These are phyloP conservation scores for Lactarius hengduanensis DNA, from an alignment of 768 basidiomycete genomes.

Conservation along the genomic window DNA sequence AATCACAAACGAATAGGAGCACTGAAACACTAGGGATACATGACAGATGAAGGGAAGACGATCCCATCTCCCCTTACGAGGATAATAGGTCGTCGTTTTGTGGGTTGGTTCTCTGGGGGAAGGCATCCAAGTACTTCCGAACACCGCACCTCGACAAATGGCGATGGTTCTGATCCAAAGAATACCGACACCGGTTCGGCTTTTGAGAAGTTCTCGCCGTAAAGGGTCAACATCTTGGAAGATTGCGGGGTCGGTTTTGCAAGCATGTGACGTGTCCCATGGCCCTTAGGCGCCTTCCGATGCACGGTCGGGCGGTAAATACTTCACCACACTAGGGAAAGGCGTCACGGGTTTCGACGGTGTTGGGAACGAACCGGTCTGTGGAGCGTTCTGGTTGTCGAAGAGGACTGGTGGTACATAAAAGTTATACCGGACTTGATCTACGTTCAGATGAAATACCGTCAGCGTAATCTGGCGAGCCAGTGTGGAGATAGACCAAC, in stretches of 20 bases:
- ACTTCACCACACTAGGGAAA: constrained; percentile 85
- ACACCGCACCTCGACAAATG: constrained; percentile 85
- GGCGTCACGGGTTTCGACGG: constrained; percentile 83
- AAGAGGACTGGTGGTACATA: constrained; percentile 85
- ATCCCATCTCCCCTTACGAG: constrained; percentile 84
- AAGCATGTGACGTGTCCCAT: constrained; percentile 63
- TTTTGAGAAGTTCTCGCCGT: constrained; percentile 89
- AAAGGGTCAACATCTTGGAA: constrained; percentile 79
- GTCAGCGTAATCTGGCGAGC: constrained; percentile 25
- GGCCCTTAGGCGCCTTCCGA: constrained; percentile 77
- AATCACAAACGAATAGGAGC: constrained; percentile 2
- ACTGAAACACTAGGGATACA: constrained; percentile 62
- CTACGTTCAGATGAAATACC: constrained; percentile 38
- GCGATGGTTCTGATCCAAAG: constrained; percentile 84
- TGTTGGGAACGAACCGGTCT: constrained; percentile 71
- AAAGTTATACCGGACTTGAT: constrained; percentile 92
- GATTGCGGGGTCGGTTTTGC: constrained; percentile 77
- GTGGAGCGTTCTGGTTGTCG: constrained; percentile 73
- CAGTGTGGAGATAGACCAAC: constrained; percentile 43
- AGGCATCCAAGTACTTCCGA: constrained; percentile 81
- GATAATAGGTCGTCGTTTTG: constrained; percentile 75
- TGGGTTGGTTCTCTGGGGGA: constrained; percentile 65
- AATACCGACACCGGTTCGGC: constrained; percentile 77
- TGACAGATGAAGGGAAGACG: constrained; percentile 78
- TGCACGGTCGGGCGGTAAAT: constrained; percentile 85